These are phyloP conservation scores for Buxus sempervirens DNA, from an alignment of 164 flowering plant genomes.

Conservation along the genomic window DNA sequence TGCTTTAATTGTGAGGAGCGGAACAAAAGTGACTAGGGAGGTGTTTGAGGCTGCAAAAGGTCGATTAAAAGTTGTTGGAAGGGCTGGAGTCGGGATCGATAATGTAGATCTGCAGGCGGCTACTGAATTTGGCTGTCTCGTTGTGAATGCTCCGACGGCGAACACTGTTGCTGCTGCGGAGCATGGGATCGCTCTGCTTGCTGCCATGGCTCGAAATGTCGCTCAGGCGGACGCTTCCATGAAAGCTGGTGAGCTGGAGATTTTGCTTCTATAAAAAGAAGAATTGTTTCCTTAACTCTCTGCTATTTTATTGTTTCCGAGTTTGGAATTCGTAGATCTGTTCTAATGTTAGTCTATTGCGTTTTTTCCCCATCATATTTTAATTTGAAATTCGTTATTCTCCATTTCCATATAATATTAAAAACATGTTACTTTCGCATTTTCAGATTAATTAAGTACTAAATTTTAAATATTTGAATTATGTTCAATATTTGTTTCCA, in stretches of 20 bases:
- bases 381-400: background rate
- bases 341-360: background rate
- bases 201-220: slow-evolving; percentile 82
- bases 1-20: slow-evolving; percentile 90
- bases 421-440: no score
- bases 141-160: slow-evolving; percentile 95
- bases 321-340: slow-evolving; percentile 1
- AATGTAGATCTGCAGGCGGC: slow-evolving; percentile 96
- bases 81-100: slow-evolving; percentile 97
- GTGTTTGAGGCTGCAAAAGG: slow-evolving; percentile 83
- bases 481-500: background rate
- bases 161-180: slow-evolving; percentile 95
- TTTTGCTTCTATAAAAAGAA: background rate
- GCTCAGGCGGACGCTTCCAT: slow-evolving; percentile 88
- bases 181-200: slow-evolving; percentile 84
- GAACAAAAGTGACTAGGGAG: slow-evolving; percentile 75
- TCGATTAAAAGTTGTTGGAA: slow-evolving; percentile 79
- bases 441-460: no score
- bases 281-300: background rate
- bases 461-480: no score
- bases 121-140: slow-evolving; percentile 82
- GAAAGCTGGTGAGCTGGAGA: slow-evolving; percentile 59
- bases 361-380: background rate
- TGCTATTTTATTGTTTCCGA: background rate
- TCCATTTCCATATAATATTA: no score